A percentile compares a stretch with the other conserved stretches of the same genome.
Conservation (phyloP, 163 green algal species). For the Scenedesmus sp. region DNA sequence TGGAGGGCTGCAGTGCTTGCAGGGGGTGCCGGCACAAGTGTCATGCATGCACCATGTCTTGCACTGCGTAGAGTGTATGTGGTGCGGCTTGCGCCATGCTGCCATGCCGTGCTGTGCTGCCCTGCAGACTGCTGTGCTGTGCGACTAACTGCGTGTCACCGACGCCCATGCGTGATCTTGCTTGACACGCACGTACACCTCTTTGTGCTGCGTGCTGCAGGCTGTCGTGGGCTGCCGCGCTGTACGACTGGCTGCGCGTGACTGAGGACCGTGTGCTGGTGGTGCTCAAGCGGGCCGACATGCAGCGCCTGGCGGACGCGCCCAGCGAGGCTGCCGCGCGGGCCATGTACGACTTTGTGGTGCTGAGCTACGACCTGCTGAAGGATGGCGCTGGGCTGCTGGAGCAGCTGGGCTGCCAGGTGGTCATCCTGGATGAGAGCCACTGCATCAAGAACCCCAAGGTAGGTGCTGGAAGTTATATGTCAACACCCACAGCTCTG, state of each 20-base stretch:
- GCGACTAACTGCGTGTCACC: too few relatives aligned
- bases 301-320: conserved; percentile 25
- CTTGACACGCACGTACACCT: not conserved
- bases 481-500: too few relatives aligned
- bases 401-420: conserved; percentile 40
- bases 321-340: conserved; percentile 7
- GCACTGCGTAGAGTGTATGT: too few relatives aligned
- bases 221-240: conserved; percentile 63
- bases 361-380: conserved; percentile 70
- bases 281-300: conserved; percentile 49
- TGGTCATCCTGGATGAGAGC: conserved; percentile 77
- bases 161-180: too few relatives aligned
- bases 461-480: conserved; percentile 35
- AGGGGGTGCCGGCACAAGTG: not conserved
- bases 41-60: not conserved
- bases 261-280: conserved; percentile 62
- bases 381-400: conserved; percentile 55
- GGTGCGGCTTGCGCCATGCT: too few relatives aligned
- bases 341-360: conserved; percentile 54
- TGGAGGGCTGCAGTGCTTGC: not conserved
- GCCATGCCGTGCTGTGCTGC: too few relatives aligned
- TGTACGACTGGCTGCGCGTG: conserved; percentile 70
- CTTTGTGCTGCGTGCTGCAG: not conserved
- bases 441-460: conserved; percentile 84
- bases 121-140: too few relatives aligned